Base-by-base conservation (phyloP, 176 grass and related monocot species). In the Oryza punctata region DNA sequence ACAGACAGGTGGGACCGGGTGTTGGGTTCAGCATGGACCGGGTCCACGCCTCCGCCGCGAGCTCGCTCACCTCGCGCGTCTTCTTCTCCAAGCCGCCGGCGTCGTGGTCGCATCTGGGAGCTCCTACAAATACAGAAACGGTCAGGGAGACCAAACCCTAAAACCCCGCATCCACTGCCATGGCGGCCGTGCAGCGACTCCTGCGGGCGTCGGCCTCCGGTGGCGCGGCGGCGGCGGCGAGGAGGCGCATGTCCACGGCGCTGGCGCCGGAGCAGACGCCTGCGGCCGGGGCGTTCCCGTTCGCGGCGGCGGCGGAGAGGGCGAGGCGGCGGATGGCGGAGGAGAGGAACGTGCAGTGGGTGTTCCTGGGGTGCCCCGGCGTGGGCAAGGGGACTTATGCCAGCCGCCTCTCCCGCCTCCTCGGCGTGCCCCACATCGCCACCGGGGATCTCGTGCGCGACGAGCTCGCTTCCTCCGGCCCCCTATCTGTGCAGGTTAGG, bases 371-470 rank as follows among this genome's bases (percentile, higher is more conserved):
- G 7, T 99, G 89, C 82, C 96, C 96, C 1, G 91, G 96, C 35
- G 96, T 96, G 5, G 93, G 96, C 3, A 99, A 99, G 85, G 96
- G 96, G 14, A 94, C 93, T 70, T 99, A 96, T 80, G 89, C 93
- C 3, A 89, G 91, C 79, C 89, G 93, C 69, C 87, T 99, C 30
- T 99, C 93, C 45, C 89, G 90, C 37, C 75, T 99, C 66, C 85
- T 99, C 23, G 91, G 88, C 15, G 93, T 96, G 50, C 96, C 93
- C 1, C 96, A 99, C 77, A 96, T 99, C 84, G 89, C 93, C 25
- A 99, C 93, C n/a, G 93, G 96, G 1, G 93, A 99, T 81, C 96
- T 94, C 38, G 93, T 99, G 15, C 89, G 93, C 27, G 91, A 96
- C 47, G 96, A 99, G 85, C 93, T 99, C 24, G 83, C 93, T 5